Base-by-base conservation (phyloP, 345 rosid genomes). In the Triadica sebifera region DNA sequence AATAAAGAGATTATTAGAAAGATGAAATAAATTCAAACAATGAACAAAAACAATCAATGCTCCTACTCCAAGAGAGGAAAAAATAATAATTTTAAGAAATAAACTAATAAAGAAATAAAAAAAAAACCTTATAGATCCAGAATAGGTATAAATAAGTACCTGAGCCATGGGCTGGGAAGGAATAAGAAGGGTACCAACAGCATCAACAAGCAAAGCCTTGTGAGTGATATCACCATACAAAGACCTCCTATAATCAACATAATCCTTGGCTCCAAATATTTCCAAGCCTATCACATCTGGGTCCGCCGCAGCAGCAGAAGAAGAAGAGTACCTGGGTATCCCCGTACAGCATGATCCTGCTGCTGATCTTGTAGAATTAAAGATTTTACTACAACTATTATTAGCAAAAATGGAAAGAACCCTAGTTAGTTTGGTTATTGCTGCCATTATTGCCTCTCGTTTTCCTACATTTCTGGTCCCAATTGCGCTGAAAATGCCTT, bases 111-210 rank as follows among this genome's bases (percentile, higher is more conserved):
- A 4, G 34, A 69, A 12, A 49, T 64, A 50, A 17, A 5, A 10
- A 17, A 3, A 50, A 64, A 43, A 34, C n/a, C n/a, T n/a, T 29
- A 29, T 29, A 29, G 34, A 29, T 2, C 34, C 34, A 29, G 34
- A 29, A 29, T 29, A 29, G 34, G 34, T 29, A 15, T 15, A 49
- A 8, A 8, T 49, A 12, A 16, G 25, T 17, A 95, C 99, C 96
- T 93, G 92, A 24, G 99, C 99, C 79, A 86, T 95, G 67, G 99
- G 99, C 81, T 91, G 99, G n/a, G 99, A 92, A 34, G 99, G 99
- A 82, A 84, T 84, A 43, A 95, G 73, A 55, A 95, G 97, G 17
- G 99, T 95, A 57, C 99, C 99, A 65, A 83, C 99, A 34, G 96
- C 99, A 45, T 95, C 99, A 47, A 95, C 97, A 37, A 95, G 86